phyloP scores from a whole-genome alignment of 768 basidiomycete species.

The Candolleomyces eurysporus region DNA sequence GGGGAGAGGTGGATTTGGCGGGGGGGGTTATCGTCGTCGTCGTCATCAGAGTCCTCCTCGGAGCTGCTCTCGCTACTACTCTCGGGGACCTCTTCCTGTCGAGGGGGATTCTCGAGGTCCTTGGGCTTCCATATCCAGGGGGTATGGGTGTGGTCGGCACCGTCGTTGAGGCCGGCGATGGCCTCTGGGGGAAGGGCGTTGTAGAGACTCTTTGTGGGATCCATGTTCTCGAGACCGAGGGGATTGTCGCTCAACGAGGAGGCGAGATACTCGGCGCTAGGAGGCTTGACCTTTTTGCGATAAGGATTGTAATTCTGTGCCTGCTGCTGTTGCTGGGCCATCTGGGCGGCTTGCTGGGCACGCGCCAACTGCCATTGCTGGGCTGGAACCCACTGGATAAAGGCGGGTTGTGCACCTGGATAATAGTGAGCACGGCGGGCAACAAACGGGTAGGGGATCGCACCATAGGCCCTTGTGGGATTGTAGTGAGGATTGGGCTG shows the following conservation, averaged over 20 bases:
- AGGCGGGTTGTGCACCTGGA: slow-evolving; percentile 23
- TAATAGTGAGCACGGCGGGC: not conserved
- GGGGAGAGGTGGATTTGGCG: not conserved
- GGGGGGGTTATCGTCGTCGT: slow-evolving; percentile 5
- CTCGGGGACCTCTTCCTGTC: slow-evolving; percentile 6
- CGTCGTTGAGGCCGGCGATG: not conserved
- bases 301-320: slow-evolving; percentile 50
- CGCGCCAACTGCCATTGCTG: slow-evolving; percentile 23
- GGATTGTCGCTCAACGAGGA: slow-evolving; percentile 60
- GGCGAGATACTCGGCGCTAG: slow-evolving; percentile 65
- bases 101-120: slow-evolving; percentile 34
- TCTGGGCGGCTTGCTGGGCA: slow-evolving; percentile 18
- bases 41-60: slow-evolving; percentile 7
- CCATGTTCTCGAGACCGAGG: slow-evolving; percentile 63
- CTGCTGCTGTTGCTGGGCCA: slow-evolving; percentile 18
- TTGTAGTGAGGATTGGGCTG: slow-evolving; percentile 17
- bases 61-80: slow-evolving; percentile 9
- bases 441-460: not conserved
- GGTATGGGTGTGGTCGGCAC: slow-evolving; percentile 33
- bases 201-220: slow-evolving; percentile 50
- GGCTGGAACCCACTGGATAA: slow-evolving; percentile 25
- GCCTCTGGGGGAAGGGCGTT: slow-evolving; percentile 23
- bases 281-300: slow-evolving; percentile 53
- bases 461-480: slow-evolving; percentile 16
- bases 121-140: slow-evolving; percentile 77